phyloP scores from a whole-genome alignment of 352 stramenopile species.

The Globisporangium polare region DNA sequence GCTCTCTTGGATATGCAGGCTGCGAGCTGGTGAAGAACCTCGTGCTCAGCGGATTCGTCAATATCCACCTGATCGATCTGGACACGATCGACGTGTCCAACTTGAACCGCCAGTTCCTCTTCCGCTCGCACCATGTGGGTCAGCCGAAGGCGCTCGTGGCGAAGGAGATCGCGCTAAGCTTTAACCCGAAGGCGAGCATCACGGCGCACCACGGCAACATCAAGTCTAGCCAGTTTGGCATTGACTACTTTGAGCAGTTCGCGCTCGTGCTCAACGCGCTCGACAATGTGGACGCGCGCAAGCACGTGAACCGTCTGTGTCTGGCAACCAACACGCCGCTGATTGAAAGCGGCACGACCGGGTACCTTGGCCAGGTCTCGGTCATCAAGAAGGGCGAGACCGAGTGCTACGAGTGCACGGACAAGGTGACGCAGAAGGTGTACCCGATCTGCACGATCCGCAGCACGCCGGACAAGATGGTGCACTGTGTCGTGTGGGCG shows the following conservation, averaged over 20 bases:
- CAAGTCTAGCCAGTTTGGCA: constrained; percentile 88
- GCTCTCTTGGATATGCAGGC: constrained; percentile 27
- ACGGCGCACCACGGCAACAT: constrained; percentile 98
- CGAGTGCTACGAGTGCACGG: constrained; percentile 99
- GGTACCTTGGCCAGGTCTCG: constrained; percentile 97
- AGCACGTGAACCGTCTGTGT: constrained; percentile 99
- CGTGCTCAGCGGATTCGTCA: constrained; percentile 93
- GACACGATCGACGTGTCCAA: constrained; percentile 99
- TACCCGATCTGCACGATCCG: constrained; percentile 99
- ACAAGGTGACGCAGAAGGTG: constrained; percentile 94
- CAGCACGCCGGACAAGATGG: constrained; percentile 97
- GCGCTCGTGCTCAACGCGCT: constrained; percentile 98
- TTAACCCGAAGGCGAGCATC: constrained; percentile 90
- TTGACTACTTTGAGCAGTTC: constrained; percentile 97
- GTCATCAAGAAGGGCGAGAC: constrained; percentile 97
- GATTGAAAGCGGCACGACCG: constrained; percentile 98
- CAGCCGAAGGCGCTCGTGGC: constrained; percentile 94
- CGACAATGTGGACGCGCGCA: constrained; percentile 98
- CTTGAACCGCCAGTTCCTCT: constrained; percentile 99
- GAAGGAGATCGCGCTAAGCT: constrained; percentile 67
- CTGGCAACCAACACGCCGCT: constrained; percentile 83
- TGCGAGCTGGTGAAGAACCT: constrained; percentile 99
- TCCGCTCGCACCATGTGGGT: constrained; percentile 97
- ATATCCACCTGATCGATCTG: constrained; percentile 95
- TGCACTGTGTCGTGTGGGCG: constrained; percentile 99